Evolutionary conservation across 768 basidiomycete genomes (phyloP).

Genomic region (Mycena capillaripes): DNA sequence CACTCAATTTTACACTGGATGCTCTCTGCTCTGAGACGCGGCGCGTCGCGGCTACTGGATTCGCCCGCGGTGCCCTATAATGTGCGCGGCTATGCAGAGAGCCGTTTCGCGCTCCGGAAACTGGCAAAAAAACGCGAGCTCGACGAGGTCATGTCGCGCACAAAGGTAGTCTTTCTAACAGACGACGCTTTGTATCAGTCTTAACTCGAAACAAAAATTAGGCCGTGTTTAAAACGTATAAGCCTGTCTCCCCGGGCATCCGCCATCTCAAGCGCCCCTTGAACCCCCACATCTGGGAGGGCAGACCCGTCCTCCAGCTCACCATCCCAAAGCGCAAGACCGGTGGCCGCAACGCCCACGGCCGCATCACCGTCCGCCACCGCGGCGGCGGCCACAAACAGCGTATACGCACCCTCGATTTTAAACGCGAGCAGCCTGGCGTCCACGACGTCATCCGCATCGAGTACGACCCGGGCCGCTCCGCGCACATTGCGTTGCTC

Average conservation of each 20-base stretch:
- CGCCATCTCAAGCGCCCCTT: conserved; percentile 90
- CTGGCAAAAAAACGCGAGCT: conserved; percentile 52
- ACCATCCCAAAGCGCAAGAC: conserved; percentile 86
- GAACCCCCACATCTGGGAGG: conserved; percentile 86
- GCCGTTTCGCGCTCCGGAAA: conserved; percentile 45
- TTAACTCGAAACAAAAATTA: too few species aligned
- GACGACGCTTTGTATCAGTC: too few species aligned
- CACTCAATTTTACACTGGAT: conserved; percentile 5
- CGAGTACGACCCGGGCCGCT: conserved; percentile 96
- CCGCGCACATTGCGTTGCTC: conserved; percentile 94
- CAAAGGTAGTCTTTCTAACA: conserved; percentile 49
- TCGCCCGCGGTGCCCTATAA: not conserved
- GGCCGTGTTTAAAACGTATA: conserved; percentile 87
- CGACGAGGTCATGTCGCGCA: conserved; percentile 62
- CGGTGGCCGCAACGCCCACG: conserved; percentile 89
- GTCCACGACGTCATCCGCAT: conserved; percentile 92
- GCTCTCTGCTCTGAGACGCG: conserved; percentile 27
- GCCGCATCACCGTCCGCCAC: conserved; percentile 89
- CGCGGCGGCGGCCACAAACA: conserved; percentile 94
- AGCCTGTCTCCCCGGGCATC: conserved; percentile 87
- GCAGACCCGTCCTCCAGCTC: conserved; percentile 86
- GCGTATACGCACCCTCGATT: conserved; percentile 90
- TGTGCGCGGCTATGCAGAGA: conserved; percentile 54
- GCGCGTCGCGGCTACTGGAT: not conserved
- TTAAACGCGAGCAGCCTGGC: conserved; percentile 82